Evolutionary conservation across 495 filamentous ascomycete genomes (phyloP).

Genomic region (Hypoxylon crocopeplum): DNA sequence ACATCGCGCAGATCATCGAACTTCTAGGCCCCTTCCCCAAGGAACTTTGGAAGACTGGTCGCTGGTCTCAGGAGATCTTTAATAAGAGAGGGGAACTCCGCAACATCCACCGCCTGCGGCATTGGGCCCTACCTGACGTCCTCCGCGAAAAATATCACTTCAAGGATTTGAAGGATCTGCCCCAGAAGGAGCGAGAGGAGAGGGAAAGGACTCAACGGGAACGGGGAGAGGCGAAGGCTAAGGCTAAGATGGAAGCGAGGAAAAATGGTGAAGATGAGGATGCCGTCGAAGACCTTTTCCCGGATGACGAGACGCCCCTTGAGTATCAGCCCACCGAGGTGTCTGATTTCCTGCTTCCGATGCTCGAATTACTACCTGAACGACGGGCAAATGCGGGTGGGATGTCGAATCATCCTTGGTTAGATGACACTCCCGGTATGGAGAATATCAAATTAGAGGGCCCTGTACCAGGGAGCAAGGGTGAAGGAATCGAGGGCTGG

Average conservation of each 20-base stretch:
- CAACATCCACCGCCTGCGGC: slow-evolving; percentile 95
- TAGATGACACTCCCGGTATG: slow-evolving; percentile 88
- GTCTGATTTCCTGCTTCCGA: slow-evolving; percentile 85
- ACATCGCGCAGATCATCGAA: slow-evolving; percentile 99
- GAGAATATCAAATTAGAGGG: slow-evolving; percentile 72
- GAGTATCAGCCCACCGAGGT: slow-evolving; percentile 57
- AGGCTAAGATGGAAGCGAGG: slow-evolving; percentile 43
- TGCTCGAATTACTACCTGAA: slow-evolving; percentile 89
- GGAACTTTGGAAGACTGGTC: slow-evolving; percentile 85
- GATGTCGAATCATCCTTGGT: slow-evolving; percentile 83
- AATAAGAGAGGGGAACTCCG: slow-evolving; percentile 96
- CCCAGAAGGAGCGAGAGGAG: slow-evolving; percentile 35
- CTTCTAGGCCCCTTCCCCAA: slow-evolving; percentile 94
- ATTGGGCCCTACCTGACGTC: slow-evolving; percentile 96
- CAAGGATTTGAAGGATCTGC: slow-evolving; percentile 58
- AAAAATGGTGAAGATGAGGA: slow-evolving; percentile 42
- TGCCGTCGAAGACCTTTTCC: slow-evolving; percentile 38
- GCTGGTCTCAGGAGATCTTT: slow-evolving; percentile 99
- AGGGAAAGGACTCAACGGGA: slow-evolving; percentile 39
- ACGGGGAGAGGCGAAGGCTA: slow-evolving; percentile 64
- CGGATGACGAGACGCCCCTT: slow-evolving; percentile 34
- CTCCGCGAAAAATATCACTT: slow-evolving; percentile 98
- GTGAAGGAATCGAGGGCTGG: slow-evolving; percentile 97
- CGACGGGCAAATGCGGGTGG: slow-evolving; percentile 94
- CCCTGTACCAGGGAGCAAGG: slow-evolving; percentile 77